Evolutionary conservation across 768 basidiomycete species (phyloP), one percentile per base, ranked within the genome.

Genomic region (Boletus insuetus): DNA sequence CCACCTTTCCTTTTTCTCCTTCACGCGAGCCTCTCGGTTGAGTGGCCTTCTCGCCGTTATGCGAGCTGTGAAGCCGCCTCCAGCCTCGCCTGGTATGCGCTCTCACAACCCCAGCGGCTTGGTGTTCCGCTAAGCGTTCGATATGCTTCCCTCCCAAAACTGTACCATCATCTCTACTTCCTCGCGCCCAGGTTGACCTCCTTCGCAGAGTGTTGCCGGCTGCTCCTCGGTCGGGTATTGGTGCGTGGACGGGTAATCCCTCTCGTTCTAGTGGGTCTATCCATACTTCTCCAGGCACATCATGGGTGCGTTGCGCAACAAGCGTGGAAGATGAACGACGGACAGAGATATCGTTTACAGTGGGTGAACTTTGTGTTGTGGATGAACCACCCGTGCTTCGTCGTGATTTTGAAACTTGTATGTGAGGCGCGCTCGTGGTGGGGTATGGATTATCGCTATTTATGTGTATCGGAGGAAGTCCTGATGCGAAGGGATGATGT

Each of bases 201-300:
- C 63, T 56, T 48, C 65, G 54, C n/a, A 66, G 46, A 11, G 39
- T 1, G 9, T 22, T 53, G 1, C 47, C 46, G 1, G 14, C 10
- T 12, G 52, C 45, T 38, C 37, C 47, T 38, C 43, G 22, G 32
- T 2, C 41, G 29, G 58, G 64, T 46, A 56, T 74, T 61, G 39
- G 74, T 64, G 39, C 68, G 64, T 13, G 76, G 62, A 38, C 76
- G 0, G 83, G 83, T 26, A 91, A 67, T 0, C 89, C 89, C 38
- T 82, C 84, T 46, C 76, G 80, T 67, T 91, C 89, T 46, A 78
- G 68, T 0, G 81, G 79, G 51, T 82, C 82, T 60, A 90, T 85
- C 64, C 77, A 86, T 46, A 73, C 75, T 38, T 78, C 77, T 38
- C 80, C 83, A 0, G 81, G 81, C 5, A 82, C 71, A 16, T 73